phyloP scores from a whole-genome alignment of 768 basidiomycete species.

The Exidia glandulosa region DNA sequence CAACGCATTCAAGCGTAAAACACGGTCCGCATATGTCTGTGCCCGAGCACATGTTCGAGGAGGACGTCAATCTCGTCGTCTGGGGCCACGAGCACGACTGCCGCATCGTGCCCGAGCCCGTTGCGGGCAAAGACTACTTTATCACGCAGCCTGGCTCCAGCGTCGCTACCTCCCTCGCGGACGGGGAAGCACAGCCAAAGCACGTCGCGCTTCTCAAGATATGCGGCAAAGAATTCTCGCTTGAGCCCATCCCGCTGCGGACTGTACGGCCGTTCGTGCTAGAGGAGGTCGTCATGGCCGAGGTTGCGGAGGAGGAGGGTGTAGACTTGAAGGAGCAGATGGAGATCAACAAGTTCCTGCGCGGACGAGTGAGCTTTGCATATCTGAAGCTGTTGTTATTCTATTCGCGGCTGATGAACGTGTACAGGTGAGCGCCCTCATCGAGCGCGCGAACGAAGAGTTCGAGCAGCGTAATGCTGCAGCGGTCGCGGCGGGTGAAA shows the following conservation, averaged over 20 bases:
- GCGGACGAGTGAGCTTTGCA: conserved; percentile 39
- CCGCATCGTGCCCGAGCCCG: conserved; percentile 78
- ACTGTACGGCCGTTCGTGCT: conserved; percentile 93
- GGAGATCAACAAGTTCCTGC: conserved; percentile 72
- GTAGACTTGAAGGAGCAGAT: conserved; percentile 74
- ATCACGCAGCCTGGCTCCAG: conserved; percentile 94
- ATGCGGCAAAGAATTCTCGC: conserved; percentile 75
- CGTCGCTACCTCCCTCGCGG: conserved; percentile 87
- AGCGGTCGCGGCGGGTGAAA: conserved; percentile 52
- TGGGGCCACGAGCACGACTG: conserved; percentile 99
- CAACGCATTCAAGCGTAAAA: conserved; percentile 50
- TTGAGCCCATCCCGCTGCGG: conserved; percentile 77
- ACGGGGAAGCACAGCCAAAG: conserved; percentile 91
- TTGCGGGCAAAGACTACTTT: conserved; percentile 83
- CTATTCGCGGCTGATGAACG: conserved; percentile 50
- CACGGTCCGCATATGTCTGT: conserved; percentile 92
- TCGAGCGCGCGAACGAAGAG: conserved; percentile 61
- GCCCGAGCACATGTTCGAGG: conserved; percentile 95
- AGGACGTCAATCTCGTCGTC: conserved; percentile 82
- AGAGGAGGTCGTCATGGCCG: conserved; percentile 65
- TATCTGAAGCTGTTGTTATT: not conserved
- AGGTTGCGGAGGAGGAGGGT: conserved; percentile 65
- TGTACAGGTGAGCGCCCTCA: no score
- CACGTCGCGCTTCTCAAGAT: conserved; percentile 86
- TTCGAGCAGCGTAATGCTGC: conserved; percentile 67